phyloP scores from a whole-genome alignment of 768 basidiomycete genomes.

The Lepiota venenata region DNA sequence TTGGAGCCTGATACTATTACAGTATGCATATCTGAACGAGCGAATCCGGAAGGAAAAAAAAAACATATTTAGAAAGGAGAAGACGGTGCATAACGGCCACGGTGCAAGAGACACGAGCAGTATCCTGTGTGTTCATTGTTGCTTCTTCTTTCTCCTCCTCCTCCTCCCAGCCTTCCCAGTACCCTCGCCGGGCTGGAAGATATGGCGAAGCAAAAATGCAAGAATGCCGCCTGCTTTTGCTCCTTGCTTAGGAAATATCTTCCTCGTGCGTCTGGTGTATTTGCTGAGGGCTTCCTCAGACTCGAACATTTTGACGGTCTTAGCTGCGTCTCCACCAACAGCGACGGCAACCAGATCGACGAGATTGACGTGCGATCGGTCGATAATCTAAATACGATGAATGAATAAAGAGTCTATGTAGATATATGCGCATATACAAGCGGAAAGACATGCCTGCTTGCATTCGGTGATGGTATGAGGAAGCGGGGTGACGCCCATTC shows the following conservation, averaged over 20 bases:
- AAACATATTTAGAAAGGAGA: too few relatives aligned
- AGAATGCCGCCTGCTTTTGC: slow-evolving; percentile 14
- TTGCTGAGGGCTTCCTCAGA: slow-evolving; percentile 8
- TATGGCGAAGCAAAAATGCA: slow-evolving; percentile 12
- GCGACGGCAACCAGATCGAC: slow-evolving; percentile 16
- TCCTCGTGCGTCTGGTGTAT: slow-evolving; percentile 5
- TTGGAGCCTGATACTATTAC: too few relatives aligned
- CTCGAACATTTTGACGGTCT: slow-evolving; percentile 3
- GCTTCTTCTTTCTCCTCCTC: too few relatives aligned
- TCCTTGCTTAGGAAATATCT: slow-evolving; percentile 10
- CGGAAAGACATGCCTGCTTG: background rate
- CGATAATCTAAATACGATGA: background rate
- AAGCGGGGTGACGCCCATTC: background rate
- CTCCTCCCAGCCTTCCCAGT: too few relatives aligned
- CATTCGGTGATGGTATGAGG: background rate
- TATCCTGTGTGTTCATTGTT: too few relatives aligned
- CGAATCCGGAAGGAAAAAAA: too few relatives aligned
- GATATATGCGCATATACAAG: background rate
- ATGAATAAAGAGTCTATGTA: too few relatives aligned
- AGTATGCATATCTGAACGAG: too few relatives aligned
- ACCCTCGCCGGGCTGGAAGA: background rate
- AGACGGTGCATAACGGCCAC: too few relatives aligned
- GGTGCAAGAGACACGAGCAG: too few relatives aligned
- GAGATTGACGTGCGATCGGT: slow-evolving; percentile 6
- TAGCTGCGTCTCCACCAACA: background rate